Evolutionary conservation across 441 rosid species (phyloP).

Genomic region (Euphorbia neoarborescens): DNA sequence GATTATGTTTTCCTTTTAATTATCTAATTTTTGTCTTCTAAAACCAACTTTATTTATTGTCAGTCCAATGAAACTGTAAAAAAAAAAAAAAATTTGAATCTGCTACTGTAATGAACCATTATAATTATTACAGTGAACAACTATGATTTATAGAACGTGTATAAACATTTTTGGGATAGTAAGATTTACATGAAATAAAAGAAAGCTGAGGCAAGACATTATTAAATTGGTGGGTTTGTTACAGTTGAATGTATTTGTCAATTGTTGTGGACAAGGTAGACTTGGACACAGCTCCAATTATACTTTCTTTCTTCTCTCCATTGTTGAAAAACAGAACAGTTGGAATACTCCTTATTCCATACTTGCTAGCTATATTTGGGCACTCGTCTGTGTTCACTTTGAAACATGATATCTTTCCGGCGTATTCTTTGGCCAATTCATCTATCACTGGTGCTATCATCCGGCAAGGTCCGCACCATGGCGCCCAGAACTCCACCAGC

Average conservation of each 20-base stretch:
- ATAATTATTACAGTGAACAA: background rate
- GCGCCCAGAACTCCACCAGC: slow-evolving; percentile 72
- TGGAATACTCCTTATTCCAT: slow-evolving; percentile 62
- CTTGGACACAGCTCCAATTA: slow-evolving; percentile 64
- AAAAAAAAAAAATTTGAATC: background rate
- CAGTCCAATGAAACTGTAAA: background rate
- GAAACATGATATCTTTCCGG: slow-evolving; percentile 49
- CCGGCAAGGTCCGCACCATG: slow-evolving; percentile 71
- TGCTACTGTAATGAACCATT: background rate
- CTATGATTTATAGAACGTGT: background rate
- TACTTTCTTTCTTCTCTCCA: slow-evolving; percentile 66
- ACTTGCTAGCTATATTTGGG: slow-evolving; percentile 45
- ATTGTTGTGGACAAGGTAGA: slow-evolving; percentile 44
- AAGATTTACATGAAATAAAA: slow-evolving; percentile 6
- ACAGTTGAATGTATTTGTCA: slow-evolving; percentile 42
- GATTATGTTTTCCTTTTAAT: background rate
- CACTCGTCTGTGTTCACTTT: slow-evolving; percentile 60
- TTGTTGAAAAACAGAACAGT: slow-evolving; percentile 57
- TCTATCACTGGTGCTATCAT: slow-evolving; percentile 59
- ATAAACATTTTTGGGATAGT: too few relatives aligned
- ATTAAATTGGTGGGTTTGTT: slow-evolving; percentile 1
- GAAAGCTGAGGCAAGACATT: background rate
- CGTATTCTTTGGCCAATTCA: slow-evolving; percentile 51
- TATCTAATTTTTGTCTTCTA: background rate
- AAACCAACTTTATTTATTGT: background rate